Base-by-base conservation (phyloP, 768 basidiomycete genomes). In the Trichaptum fuscoviolaceum region DNA sequence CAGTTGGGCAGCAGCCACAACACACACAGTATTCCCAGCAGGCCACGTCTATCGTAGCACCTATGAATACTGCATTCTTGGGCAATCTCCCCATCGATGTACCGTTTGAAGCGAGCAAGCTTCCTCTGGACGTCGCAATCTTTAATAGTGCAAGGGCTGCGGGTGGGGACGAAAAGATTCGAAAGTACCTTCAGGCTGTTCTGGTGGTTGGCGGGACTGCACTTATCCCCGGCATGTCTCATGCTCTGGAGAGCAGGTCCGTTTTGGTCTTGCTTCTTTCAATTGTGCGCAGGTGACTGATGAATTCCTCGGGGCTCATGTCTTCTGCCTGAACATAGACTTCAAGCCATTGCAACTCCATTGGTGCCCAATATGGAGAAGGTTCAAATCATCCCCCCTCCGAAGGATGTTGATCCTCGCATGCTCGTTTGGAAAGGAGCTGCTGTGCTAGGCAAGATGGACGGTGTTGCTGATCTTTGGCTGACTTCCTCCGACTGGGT, bases 401-500 rank as follows among this genome's bases (percentile, higher is more conserved):
- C 96, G 0, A 91, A 95, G 74, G 93, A 95, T 67, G 86, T 98
- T 58, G 95, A 99, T 76, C 94, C 93, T 6, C 85, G 87, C 26
- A 88, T 94, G 42, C 84, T 99, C 35, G 88, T 88, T 18, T 99
- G 97, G 97, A 98, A 98, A 76, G 97, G 97, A 10, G 94, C 90
- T 7, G 86, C 90, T 8, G 93, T 96, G 15, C 85, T 98, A 57
- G 92, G 90, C 27, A 93, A 93, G 77, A 91, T 99, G 86, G 97
- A 99, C 63, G 87, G 88, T 2, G 87, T 91, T 59, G 83, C 86
- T 34, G 97, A 99, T 69, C 78, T 98, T 65, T 99, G 96, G 96
- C 81, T 99, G 27, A 86, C 92, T 7, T 78, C 81, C 66, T 80
- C 87, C 36, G 97, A 99, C 74, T 99, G 95, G 93, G 93, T 94